These are phyloP conservation scores for Phialemonium atrogriseum DNA, from an alignment of 2,329 filamentous ascomycete genomes.

Conservation along the genomic window DNA sequence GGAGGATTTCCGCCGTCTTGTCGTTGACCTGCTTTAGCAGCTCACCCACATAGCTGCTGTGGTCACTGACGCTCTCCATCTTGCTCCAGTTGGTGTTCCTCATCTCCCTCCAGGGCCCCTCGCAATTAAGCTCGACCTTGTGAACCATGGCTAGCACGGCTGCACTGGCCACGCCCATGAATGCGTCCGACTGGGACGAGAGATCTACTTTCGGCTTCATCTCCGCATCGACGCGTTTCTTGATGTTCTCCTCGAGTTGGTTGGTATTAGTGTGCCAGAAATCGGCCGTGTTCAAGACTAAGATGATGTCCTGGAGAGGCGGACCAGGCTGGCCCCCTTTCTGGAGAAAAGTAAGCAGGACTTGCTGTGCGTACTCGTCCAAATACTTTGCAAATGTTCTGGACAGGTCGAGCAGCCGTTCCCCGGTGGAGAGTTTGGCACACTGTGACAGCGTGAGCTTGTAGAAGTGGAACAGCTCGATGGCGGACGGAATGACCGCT, in stretches of 20 bases:
- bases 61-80: conserved; percentile 87
- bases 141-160: conserved; percentile 78
- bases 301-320: conserved; percentile 64
- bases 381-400: conserved; percentile 85
- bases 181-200: conserved; percentile 87
- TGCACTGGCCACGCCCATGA: conserved; percentile 88
- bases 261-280: conserved; percentile 93
- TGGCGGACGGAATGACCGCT: conserved; percentile 85
- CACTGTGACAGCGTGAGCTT: conserved; percentile 88
- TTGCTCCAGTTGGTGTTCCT: conserved; percentile 90
- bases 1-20: conserved; percentile 66
- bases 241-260: conserved; percentile 91
- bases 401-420: conserved; percentile 74
- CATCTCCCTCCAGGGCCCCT: conserved; percentile 94
- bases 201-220: conserved; percentile 72
- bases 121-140: conserved; percentile 72
- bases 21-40: conserved; percentile 65
- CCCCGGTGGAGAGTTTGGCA: conserved; percentile 89
- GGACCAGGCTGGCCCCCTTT: conserved; percentile 43
- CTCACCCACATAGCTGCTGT: conserved; percentile 85
- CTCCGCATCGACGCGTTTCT: conserved; percentile 76
- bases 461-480: conserved; percentile 96
- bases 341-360: conserved; percentile 66
- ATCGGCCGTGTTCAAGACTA: conserved; percentile 92
- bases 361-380: conserved; percentile 90